phyloP scores from a whole-genome alignment of 192 early-diverging fungal species.

The Haplosporangium gracile region DNA sequence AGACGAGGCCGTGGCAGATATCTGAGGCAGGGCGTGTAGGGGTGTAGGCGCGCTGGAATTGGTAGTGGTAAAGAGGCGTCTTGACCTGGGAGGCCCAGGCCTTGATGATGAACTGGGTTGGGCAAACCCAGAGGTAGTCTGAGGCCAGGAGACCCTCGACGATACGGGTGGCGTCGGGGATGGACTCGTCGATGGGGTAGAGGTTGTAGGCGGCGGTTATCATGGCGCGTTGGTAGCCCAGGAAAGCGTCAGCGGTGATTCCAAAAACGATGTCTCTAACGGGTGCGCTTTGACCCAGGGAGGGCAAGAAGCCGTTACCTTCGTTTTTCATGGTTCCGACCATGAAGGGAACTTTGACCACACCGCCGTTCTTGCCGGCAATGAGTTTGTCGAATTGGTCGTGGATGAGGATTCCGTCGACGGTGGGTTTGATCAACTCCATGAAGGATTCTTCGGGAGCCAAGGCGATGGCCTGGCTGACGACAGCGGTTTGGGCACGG shows the following conservation, averaged over 20 bases:
- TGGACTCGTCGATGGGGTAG: conserved; percentile 22
- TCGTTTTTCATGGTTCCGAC: conserved; percentile 38
- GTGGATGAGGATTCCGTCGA: conserved; percentile 23
- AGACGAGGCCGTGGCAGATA: conserved; percentile 10
- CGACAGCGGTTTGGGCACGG: conserved; percentile 9
- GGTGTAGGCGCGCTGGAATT: conserved; percentile 21
- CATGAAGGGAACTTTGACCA: conserved; percentile 23
- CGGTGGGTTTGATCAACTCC: conserved; percentile 31
- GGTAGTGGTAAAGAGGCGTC: conserved; percentile 24
- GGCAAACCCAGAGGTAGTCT: conserved; percentile 30
- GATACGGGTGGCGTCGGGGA: conserved; percentile 4
- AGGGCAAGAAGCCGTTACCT: conserved; percentile 28
- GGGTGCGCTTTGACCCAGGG: conserved; percentile 11
- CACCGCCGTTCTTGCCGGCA: conserved; percentile 33
- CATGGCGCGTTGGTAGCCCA: conserved; percentile 35
- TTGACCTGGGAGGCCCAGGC: conserved; percentile 12
- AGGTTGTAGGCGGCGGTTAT: conserved; percentile 19
- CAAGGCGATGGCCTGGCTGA: conserved; percentile 18
- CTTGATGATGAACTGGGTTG: conserved; percentile 20
- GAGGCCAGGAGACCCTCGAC: conserved; percentile 8
- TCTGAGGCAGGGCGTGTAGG: conserved; percentile 5
- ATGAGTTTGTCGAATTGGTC: conserved; percentile 25
- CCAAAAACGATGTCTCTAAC: conserved; percentile 4
- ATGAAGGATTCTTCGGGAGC: conserved; percentile 28
- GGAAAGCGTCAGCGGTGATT: conserved; percentile 6